Evolutionary conservation across 805 yeast species (phyloP), one percentile per base, ranked within the genome.

Genomic region (Zygotorulaspora florentina): DNA sequence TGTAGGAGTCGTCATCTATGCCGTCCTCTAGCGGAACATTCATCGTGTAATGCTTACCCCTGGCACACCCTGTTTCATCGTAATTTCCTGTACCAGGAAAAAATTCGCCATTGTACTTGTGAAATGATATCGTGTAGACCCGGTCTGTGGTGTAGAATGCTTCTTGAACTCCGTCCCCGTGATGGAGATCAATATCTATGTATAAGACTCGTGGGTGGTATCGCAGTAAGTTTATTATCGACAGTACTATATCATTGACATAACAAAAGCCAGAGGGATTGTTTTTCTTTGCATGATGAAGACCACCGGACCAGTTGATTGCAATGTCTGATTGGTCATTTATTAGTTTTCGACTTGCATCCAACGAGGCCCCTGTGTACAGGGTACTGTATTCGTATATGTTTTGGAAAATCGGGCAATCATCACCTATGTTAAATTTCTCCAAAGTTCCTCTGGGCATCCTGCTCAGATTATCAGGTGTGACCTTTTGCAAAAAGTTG

Each of bases 401-500:
- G 6, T 90, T 89, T 57, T 85, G 89, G 61, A 85, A 85, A 43
- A 85, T 87, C 2, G 91, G 91, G 61, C 91, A 85, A 68, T 86
- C 98, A 61, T 93, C 98, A 39, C 97, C 98, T 46, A 91, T 96
- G 64, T 93, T 93, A 74, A 91, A 91, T 64, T 87, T 87, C 23
- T 62, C 65, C 15, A 66, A 51, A 12, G 67, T 62, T 5, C 66
- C 67, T 42, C 67, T 76, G 17, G 79, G 74, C 62, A 78, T 74
- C 61, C 84, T 79, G 35, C 62, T 75, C 61, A 48, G 73, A 53
- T 80, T 80, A 43, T 84, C 88, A 0, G 96, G 96, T 1, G 95
- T 82, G 13, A 87, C 84, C 26, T 76, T 73, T 56, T 83, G 80
- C 41, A 89, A 68, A 54, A 90, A 89, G 47, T 86, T 78, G 20